A percentile compares a stretch with the other conserved stretches of the same genome.
phyloP scores from a whole-genome alignment of 495 filamentous ascomycete species.

The Aspergillus cristatus region DNA sequence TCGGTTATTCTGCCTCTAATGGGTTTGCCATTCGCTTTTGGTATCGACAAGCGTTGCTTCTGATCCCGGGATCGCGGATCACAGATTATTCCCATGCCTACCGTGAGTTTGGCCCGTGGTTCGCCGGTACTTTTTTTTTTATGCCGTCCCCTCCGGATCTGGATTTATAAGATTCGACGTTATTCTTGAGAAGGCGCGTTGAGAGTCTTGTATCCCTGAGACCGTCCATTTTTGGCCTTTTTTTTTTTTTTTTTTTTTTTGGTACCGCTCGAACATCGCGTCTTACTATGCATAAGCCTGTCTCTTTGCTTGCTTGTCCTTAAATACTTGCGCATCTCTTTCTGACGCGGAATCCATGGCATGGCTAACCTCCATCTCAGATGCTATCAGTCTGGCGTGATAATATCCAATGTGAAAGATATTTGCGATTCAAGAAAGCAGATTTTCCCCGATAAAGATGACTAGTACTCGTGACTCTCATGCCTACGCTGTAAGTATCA shows the following conservation, averaged over 20 bases:
- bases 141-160: neutral
- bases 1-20: conserved; percentile 1
- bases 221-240: too few relatives aligned
- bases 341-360: too few relatives aligned
- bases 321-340: too few relatives aligned
- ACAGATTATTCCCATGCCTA: conserved; percentile 25
- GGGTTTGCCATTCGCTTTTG: neutral
- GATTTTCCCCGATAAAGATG: conserved; percentile 29
- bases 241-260: too few relatives aligned
- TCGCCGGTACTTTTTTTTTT: conserved; percentile 6
- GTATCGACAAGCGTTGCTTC: neutral
- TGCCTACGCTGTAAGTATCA: conserved; percentile 35
- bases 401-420: conserved; percentile 23
- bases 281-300: too few relatives aligned
- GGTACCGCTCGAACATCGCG: too few relatives aligned
- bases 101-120: conserved; percentile 27
- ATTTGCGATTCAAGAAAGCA: conserved; percentile 16
- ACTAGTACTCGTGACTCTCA: conserved; percentile 39
- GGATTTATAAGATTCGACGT: neutral
- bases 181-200: too few relatives aligned
- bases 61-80: conserved; percentile 8
- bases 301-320: too few relatives aligned
- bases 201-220: too few relatives aligned
- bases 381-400: conserved; percentile 30
- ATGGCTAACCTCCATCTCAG: conserved; percentile 21